Evolutionary conservation across 352 stramenopile genomes (phyloP), one percentile per base, ranked within the genome.

Genomic region (Labyrinthula sp.): DNA sequence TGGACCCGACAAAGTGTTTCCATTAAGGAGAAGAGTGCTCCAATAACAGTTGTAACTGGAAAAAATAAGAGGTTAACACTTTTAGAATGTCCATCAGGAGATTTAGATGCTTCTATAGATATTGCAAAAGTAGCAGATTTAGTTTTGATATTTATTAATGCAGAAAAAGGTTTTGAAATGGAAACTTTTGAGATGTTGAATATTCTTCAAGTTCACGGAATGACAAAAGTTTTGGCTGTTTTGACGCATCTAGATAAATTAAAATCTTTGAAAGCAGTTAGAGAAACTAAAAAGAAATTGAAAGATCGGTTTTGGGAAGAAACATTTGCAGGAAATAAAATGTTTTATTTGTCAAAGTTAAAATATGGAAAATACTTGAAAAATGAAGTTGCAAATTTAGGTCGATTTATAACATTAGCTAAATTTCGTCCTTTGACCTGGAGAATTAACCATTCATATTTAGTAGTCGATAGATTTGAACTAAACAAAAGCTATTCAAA

Each of bases 131-230:
- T 98, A 35, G 87, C 90, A 0, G 92, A 99, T 59, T 66, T 99
- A 2, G 89, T 98, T 14, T 60, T 99, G 27, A 62, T 99, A 10
- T 78, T 94, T 22, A 85, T 99, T 26, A 89, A 99, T 72, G 89
- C 85, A n/a, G 95, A 86, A 57, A 97, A 96, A 57, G 92, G 92
- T 5, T 98, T 99, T 60, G 90, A 99, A 60, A 98, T 99, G 90
- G 88, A 99, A 65, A 97, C 89, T 9, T 99, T 99, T 47, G 92
- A 99, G 69, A 98, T 97, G 59, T 72, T 99, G 5, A 98, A 98
- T 63, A 90, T 99, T 47, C 71, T 99, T 6, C 90, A 99, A 65
- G 38, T 72, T 24, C 66, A 73, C 38, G 77, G 77, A 17, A 85
- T 90, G 58, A 79, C 79, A 12, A 86, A 86, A 56, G 79, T 94